Percentiles rank a stretch among this genome's conserved stretches.
These are phyloP conservation scores for Helminthosporium solani DNA, from an alignment of 2,329 filamentous ascomycete species.

Conservation along the genomic window DNA sequence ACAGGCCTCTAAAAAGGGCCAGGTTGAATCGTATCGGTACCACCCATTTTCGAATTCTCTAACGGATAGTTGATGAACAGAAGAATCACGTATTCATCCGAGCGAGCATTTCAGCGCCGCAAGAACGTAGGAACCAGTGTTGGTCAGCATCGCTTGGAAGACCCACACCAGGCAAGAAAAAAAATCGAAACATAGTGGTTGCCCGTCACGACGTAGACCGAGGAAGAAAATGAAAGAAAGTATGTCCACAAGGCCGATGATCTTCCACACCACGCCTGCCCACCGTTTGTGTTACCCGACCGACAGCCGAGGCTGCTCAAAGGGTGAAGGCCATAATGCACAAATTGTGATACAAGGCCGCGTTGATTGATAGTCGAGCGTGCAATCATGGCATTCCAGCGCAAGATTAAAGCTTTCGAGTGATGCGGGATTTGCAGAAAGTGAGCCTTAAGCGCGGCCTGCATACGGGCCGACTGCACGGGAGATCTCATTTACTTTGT, in stretches of 20 bases:
- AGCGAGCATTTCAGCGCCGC: constrained; percentile 21
- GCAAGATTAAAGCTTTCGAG: constrained; percentile 12
- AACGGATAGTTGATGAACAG: neutral
- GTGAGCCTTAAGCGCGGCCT: constrained; percentile 11
- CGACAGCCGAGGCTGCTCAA: neutral
- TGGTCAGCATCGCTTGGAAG: neutral
- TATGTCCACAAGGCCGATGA: constrained; percentile 6
- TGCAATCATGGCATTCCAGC: constrained; percentile 32
- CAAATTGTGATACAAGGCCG: neutral
- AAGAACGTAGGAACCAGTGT: constrained; percentile 1
- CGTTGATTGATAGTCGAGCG: constrained; percentile 1
- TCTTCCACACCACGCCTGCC: constrained; percentile 9
- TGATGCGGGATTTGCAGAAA: neutral
- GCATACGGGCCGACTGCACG: constrained; percentile 23
- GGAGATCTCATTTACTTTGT: constrained; percentile 35
- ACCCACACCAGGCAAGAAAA: neutral
- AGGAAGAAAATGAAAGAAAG: constrained; percentile 5
- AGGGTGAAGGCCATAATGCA: neutral
- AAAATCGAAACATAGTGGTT: constrained; percentile 3
- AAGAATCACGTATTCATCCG: neutral
- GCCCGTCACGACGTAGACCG: neutral
- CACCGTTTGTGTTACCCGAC: neutral
- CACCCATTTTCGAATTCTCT: no score
- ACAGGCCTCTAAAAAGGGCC: no score
- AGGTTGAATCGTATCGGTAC: no score